A percentile compares a stretch with the other conserved stretches of the same genome.
Conservation (phyloP, 768 basidiomycete species). For the Kwoniella pini region DNA sequence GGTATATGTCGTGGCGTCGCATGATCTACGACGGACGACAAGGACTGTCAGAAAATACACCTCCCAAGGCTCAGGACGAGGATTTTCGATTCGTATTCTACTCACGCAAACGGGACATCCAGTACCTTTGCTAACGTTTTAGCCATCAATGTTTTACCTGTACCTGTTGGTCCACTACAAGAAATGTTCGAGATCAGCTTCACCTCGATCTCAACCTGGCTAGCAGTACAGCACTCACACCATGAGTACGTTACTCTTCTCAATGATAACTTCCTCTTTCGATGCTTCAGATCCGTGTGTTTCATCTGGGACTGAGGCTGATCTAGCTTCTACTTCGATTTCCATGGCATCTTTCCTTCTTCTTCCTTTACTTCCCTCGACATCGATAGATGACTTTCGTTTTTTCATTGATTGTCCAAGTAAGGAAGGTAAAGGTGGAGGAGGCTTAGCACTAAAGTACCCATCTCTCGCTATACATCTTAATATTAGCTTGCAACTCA, state of each 20-base stretch:
- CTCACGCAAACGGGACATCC: slow-evolving; percentile 83
- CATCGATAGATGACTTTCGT: slow-evolving; percentile 6
- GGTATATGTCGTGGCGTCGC: slow-evolving; percentile 89
- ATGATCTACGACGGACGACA: slow-evolving; percentile 29
- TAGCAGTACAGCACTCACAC: slow-evolving; percentile 71
- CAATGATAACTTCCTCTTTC: slow-evolving; percentile 58
- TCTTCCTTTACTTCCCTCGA: slow-evolving; percentile 1
- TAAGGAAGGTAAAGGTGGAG: slow-evolving; percentile 18
- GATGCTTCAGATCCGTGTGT: slow-evolving; percentile 4
- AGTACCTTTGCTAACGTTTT: slow-evolving; percentile 85
- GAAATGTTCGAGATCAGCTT: slow-evolving; percentile 5
- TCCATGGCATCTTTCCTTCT: slow-evolving; percentile 6
- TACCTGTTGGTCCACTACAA: slow-evolving; percentile 51
- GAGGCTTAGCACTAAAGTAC: slow-evolving; percentile 33
- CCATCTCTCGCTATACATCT: slow-evolving; percentile 38
- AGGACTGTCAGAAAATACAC: not conserved
- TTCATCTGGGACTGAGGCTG: slow-evolving; percentile 10
- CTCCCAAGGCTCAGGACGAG: too few relatives aligned
- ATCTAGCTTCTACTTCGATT: slow-evolving; percentile 9
- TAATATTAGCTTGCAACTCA: not conserved
- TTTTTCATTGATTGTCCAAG: slow-evolving; percentile 24
- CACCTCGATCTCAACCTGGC: too few relatives aligned
- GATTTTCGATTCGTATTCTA: too few relatives aligned
- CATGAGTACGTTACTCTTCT: slow-evolving; percentile 94
- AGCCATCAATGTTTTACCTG: slow-evolving; percentile 88